phyloP scores from a whole-genome alignment of 208 protist species.

The Crithidia expoeki region DNA sequence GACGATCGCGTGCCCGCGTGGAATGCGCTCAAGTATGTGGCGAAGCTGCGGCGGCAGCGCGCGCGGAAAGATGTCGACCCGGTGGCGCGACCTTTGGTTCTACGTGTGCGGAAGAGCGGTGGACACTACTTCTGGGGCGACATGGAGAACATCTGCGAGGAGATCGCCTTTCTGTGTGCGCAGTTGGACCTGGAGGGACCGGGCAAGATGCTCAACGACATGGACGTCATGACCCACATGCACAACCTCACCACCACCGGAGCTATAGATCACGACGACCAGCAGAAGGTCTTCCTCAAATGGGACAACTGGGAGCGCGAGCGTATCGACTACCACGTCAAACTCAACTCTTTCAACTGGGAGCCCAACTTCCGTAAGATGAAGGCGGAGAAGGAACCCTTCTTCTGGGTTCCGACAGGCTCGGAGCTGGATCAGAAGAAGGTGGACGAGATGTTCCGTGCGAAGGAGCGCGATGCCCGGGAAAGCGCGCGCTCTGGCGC shows the following conservation, averaged over 20 bases:
- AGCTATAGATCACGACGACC: conserved; percentile 91
- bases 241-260: conserved; percentile 86
- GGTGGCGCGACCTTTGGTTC: conserved; percentile 66
- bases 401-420: conserved; percentile 92
- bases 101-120: conserved; percentile 70
- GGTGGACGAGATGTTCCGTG: conserved; percentile 84
- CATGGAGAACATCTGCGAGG: conserved; percentile 84
- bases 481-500: conserved; percentile 61
- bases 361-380: conserved; percentile 90
- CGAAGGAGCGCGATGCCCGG: conserved; percentile 74
- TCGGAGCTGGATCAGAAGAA: conserved; percentile 85
- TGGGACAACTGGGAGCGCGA: conserved; percentile 94
- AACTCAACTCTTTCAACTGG: conserved; percentile 84
- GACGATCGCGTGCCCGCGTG: conserved; percentile 91
- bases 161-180: conserved; percentile 85
- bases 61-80: conserved; percentile 74
- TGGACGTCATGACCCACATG: conserved; percentile 94
- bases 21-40: conserved; percentile 91
- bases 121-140: conserved; percentile 90
- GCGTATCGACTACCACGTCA: conserved; percentile 90
- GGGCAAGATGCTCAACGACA: conserved; percentile 87
- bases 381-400: conserved; percentile 91
- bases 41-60: conserved; percentile 84
- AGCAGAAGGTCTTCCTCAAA: conserved; percentile 89
- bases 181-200: conserved; percentile 86